Evolutionary conservation across 2,329 filamentous ascomycete genomes (phyloP), one percentile per base, ranked within the genome.

Genomic region (Fusarium udum): DNA sequence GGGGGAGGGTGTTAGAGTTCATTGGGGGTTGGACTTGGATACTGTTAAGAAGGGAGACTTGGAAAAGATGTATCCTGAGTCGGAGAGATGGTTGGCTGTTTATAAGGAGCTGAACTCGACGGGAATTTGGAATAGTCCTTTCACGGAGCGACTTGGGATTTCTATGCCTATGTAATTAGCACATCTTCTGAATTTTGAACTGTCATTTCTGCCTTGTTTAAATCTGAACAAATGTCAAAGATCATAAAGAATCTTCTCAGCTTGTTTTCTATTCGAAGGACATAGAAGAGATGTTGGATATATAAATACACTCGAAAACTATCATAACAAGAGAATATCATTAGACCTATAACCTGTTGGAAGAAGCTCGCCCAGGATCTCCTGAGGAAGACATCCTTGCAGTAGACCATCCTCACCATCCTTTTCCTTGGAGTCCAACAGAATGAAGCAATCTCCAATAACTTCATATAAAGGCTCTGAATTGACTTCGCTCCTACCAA

Each of bases 171-270:
- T 16, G 16, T 43, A 43, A 12, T 12, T 37, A 37, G 24, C 2
- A 16, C 34, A 1, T 1, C 2, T 26, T 13, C 14, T 26, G 3
- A 18, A 8, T 13, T 2, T 3, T 0, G 13, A 26, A 6, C 2
- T 13, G 3, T 5, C 7, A 13, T 13, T 0, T 7, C 6, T 8
- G 22, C 12, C 6, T 24, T 20, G 3, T 8, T 34, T 6, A 10
- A 14, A 1, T 24, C 2, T 24, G 0, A 3, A 0, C 0, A 8
- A 32, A 9, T 49, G 4, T 16, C 4, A 8, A 16, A 49, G 20
- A 1, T 1, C 14, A 0, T 12, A 3, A 13, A 31, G 0, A 0
- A n/a, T 4, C 45, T n/a, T 16, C 26, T 48, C 14, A 4, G 26
- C 4, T 12, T 3, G 7, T 8, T 12, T 31, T 11, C 4, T 12